Evolutionary conservation across 495 filamentous ascomycete species (phyloP), one percentile per base, ranked within the genome.

Genomic region (Aspergillus funiculosus): DNA sequence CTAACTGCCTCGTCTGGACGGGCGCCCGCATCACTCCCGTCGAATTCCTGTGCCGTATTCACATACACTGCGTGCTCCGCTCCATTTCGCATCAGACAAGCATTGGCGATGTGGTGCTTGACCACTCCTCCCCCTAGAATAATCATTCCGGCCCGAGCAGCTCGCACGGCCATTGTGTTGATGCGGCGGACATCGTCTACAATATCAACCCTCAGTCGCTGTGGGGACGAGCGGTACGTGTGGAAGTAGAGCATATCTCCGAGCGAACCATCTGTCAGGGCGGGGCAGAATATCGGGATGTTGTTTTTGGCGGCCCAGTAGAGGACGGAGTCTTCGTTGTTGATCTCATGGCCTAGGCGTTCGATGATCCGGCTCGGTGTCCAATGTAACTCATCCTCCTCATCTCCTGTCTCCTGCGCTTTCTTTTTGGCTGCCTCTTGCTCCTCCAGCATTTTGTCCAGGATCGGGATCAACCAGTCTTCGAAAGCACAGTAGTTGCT

Each of bases 161-260:
- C 91, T 21, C 82, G 69, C 10, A 95, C 85, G 1, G 91, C 80
- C 40, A 96, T 79, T 7, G 86, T 87, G 66, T 98, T 97, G 63
- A 96, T 86, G 39, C 73, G 79, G 14, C 92, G 78, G 39, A 95
- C 86, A 55, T 96, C 90, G 41, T 88, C 83, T 6, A 95, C 82
- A 39, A 95, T 91, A 58, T 95, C 91, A 26, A 95, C 78, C 22
- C 79, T 71, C 14, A 98, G 71, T 60, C 86, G 83, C 48, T 72
- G 64, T 1, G 90, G 92, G 10, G 85, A 87, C 0, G 84, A 69
- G 57, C 85, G 87, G 78, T 83, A 98, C 1, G 89, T 92, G 68
- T 97, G 89, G 64, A 96, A 95, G 62, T 94, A 95, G 18, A 97
- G 66, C 94, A 98, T 98, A 59, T 98, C 92, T 0, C 92, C 94